Percentiles rank a stretch among this genome's conserved stretches.
Evolutionary conservation across 1,139 yeast genomes (phyloP).

Genomic region (Candida sp.): DNA sequence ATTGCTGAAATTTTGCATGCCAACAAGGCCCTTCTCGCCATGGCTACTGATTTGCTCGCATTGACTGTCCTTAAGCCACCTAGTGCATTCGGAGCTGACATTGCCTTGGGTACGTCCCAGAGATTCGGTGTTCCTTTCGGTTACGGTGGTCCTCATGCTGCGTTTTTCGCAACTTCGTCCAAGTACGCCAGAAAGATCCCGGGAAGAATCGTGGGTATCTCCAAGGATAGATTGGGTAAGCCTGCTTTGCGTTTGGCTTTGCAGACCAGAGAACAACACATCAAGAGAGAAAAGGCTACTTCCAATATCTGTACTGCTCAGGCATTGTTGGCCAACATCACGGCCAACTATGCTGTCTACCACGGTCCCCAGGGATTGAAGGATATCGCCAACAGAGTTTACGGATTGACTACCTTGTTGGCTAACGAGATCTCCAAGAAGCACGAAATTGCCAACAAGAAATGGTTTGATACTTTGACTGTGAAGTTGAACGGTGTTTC

Average conservation of each 20-base stretch:
- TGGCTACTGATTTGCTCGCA: constrained; percentile 91
- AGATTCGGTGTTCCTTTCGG: constrained; percentile 98
- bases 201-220: constrained; percentile 93
- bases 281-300: constrained; percentile 96
- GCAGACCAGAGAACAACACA: constrained; percentile 98
- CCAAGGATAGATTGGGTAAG: constrained; percentile 90
- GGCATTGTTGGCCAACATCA: constrained; percentile 93
- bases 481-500: constrained; percentile 54
- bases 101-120: constrained; percentile 92
- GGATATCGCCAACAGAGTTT: constrained; percentile 78
- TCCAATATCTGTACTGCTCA: constrained; percentile 98
- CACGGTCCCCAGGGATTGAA: constrained; percentile 94
- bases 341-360: constrained; percentile 95
- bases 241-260: constrained; percentile 90
- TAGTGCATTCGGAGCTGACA: constrained; percentile 85
- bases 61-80: constrained; percentile 88
- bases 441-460: constrained; percentile 58
- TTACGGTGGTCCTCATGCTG: constrained; percentile 99
- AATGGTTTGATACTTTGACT: constrained; percentile 91
- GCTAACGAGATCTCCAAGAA: constrained; percentile 57
- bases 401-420: constrained; percentile 74
- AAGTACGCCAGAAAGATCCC: constrained; percentile 91
- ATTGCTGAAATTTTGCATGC: constrained; percentile 71
- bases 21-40: constrained; percentile 76
- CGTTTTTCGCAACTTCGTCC: constrained; percentile 86